These are phyloP conservation scores for Martiniozyma asiatica DNA, from an alignment of 1,139 yeast species.

Conservation along the genomic window DNA sequence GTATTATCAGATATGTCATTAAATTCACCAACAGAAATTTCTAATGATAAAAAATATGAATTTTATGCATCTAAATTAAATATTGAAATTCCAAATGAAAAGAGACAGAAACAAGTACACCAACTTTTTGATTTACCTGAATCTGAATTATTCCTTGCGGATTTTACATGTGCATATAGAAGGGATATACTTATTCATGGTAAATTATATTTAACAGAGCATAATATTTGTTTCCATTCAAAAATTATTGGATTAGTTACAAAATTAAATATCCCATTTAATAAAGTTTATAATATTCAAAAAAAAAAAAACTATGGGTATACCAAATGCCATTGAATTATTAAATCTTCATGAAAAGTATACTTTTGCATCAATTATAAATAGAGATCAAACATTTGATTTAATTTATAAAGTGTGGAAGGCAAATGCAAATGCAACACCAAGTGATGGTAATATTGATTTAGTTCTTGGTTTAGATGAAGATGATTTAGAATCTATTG, in stretches of 20 bases:
- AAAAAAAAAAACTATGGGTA: conserved; percentile 61
- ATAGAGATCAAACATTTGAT: conserved; percentile 56
- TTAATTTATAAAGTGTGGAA: conserved; percentile 52
- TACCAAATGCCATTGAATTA: conserved; percentile 65
- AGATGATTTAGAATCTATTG: conserved; percentile 15
- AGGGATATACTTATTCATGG: conserved; percentile 68
- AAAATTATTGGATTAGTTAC: conserved; percentile 70
- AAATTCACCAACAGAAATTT: too few relatives aligned
- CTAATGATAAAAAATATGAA: conserved; percentile 7
- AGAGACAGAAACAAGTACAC: conserved; percentile 54
- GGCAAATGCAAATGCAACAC: conserved; percentile 7
- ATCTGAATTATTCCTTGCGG: conserved; percentile 46
- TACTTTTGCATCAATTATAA: conserved; percentile 59
- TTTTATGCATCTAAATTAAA: conserved; percentile 11
- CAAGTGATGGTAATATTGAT: conserved; percentile 10
- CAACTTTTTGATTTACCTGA: conserved; percentile 42
- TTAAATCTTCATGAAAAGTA: conserved; percentile 61
- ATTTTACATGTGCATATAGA: conserved; percentile 56
- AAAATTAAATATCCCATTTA: conserved; percentile 50
- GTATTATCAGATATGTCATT: too few relatives aligned
- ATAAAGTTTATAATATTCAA: conserved; percentile 59
- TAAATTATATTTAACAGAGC: conserved; percentile 49
- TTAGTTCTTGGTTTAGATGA: conserved; percentile 15
- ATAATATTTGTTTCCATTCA: conserved; percentile 54
- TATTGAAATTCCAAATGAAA: conserved; percentile 21